These are phyloP conservation scores for Tetracladium setigerum DNA, from an alignment of 495 filamentous ascomycete genomes.

Conservation along the genomic window DNA sequence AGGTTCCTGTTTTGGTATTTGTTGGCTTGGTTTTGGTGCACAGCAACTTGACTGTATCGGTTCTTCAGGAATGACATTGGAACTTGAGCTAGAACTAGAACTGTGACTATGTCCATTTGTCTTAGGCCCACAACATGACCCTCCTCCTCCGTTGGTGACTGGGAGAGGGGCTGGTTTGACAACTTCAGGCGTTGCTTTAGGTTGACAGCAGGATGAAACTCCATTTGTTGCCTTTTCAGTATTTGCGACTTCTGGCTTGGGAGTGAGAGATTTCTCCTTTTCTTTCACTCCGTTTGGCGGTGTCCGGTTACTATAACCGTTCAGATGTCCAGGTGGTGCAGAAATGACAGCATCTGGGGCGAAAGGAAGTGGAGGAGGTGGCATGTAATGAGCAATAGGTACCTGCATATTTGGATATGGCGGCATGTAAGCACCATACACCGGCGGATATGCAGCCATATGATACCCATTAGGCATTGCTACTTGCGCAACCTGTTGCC, in stretches of 20 bases:
- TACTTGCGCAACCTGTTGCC: constrained; percentile 3
- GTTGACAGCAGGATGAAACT: constrained; percentile 5
- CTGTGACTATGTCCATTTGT: constrained; percentile 13
- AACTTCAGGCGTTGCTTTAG: not conserved
- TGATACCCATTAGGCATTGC: constrained; percentile 10
- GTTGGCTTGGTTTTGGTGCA: constrained; percentile 5
- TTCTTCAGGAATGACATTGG: constrained; percentile 9
- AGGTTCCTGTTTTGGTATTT: constrained; percentile 8
- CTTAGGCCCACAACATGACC: constrained; percentile 19
- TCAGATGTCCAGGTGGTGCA: not conserved
- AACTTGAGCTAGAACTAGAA: constrained; percentile 11
- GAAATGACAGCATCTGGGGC: not conserved
- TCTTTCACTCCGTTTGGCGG: not conserved
- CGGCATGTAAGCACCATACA: constrained; percentile 8
- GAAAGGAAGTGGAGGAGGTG: constrained; percentile 6
- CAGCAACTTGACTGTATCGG: constrained; percentile 12
- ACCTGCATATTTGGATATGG: constrained; percentile 16
- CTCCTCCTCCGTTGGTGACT: not conserved
- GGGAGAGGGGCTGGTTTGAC: not conserved
- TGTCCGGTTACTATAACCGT: constrained; percentile 9
- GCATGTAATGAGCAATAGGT: constrained; percentile 12
- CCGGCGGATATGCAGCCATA: constrained; percentile 1
- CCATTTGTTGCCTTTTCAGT: not conserved
- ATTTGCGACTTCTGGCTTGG: not conserved
- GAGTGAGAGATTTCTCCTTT: constrained; percentile 4